These are phyloP conservation scores for Pythium inflatum DNA, from an alignment of 352 stramenopile genomes.

Conservation along the genomic window DNA sequence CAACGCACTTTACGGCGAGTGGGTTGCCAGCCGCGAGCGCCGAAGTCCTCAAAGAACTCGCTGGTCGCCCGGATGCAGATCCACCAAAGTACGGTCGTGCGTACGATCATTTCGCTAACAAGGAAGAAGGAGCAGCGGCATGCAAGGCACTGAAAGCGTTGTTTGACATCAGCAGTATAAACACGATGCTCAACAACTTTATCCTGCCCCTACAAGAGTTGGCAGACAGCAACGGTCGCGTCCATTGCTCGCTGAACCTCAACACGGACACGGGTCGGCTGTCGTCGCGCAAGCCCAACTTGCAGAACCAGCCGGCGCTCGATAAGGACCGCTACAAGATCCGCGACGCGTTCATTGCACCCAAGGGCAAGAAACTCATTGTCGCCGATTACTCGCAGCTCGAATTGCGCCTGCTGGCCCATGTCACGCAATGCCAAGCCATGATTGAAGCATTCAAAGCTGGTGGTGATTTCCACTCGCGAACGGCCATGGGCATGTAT, in stretches of 20 bases:
- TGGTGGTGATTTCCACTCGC: constrained; percentile 93
- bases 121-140: constrained; percentile 90
- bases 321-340: constrained; percentile 90
- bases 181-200: constrained; percentile 99
- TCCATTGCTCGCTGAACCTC: constrained; percentile 99
- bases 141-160: constrained; percentile 95
- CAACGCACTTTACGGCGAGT: constrained; percentile 92
- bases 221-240: constrained; percentile 91
- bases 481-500: constrained; percentile 99
- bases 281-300: constrained; percentile 96
- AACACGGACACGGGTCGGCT: constrained; percentile 99
- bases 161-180: constrained; percentile 96
- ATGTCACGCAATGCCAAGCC: constrained; percentile 97
- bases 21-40: constrained; percentile 93
- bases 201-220: constrained; percentile 93
- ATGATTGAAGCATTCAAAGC: constrained; percentile 98
- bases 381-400: constrained; percentile 99
- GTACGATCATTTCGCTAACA: constrained; percentile 94
- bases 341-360: constrained; percentile 92
- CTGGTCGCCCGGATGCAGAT: constrained; percentile 87
- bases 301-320: constrained; percentile 97
- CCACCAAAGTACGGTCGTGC: constrained; percentile 78
- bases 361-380: constrained; percentile 95
- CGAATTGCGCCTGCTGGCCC: constrained; percentile 98
- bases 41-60: constrained; percentile 94